phyloP scores from a whole-genome alignment of 2,329 filamentous ascomycete genomes.

The Zymoseptoria pseudotritici region DNA sequence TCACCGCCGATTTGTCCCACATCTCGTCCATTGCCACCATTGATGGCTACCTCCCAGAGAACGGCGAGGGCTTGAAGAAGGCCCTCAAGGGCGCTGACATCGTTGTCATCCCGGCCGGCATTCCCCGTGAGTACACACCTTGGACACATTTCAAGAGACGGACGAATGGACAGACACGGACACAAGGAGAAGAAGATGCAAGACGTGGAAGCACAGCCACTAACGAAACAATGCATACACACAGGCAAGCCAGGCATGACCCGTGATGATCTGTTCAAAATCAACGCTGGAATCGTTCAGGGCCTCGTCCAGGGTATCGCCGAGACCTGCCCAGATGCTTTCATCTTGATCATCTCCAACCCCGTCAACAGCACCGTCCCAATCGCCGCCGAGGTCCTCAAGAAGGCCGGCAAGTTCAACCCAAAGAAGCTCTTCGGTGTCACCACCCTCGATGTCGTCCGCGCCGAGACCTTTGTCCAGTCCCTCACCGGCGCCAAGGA shows the following conservation, averaged over 20 bases:
- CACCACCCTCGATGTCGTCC: constrained; percentile 96
- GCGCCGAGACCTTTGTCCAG: constrained; percentile 92
- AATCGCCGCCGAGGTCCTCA: constrained; percentile 94
- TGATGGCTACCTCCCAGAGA: constrained; percentile 77
- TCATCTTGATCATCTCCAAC: constrained; percentile 96
- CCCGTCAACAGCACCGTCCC: constrained; percentile 98
- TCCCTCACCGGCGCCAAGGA: constrained; percentile 75
- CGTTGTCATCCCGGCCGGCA: constrained; percentile 93
- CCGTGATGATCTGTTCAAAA: constrained; percentile 98
- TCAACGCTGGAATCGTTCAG: constrained; percentile 97
- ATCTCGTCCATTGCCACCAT: constrained; percentile 88
- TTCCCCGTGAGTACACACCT: constrained; percentile 61
- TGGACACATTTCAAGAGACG: neutral
- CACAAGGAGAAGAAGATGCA: constrained; percentile 16
- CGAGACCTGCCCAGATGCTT: constrained; percentile 84
- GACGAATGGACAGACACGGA: neutral
- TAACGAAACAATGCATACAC: constrained; percentile 3
- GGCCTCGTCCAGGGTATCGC: constrained; percentile 83
- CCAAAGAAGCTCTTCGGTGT: constrained; percentile 95
- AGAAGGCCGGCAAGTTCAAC: constrained; percentile 88
- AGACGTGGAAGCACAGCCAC: neutral
- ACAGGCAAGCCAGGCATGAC: constrained; percentile 98
- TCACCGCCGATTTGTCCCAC: constrained; percentile 92
- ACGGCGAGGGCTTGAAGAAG: constrained; percentile 67
- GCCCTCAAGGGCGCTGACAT: constrained; percentile 92